These are phyloP conservation scores for Populus tomentosa DNA, from an alignment of 441 rosid genomes.

Conservation along the genomic window DNA sequence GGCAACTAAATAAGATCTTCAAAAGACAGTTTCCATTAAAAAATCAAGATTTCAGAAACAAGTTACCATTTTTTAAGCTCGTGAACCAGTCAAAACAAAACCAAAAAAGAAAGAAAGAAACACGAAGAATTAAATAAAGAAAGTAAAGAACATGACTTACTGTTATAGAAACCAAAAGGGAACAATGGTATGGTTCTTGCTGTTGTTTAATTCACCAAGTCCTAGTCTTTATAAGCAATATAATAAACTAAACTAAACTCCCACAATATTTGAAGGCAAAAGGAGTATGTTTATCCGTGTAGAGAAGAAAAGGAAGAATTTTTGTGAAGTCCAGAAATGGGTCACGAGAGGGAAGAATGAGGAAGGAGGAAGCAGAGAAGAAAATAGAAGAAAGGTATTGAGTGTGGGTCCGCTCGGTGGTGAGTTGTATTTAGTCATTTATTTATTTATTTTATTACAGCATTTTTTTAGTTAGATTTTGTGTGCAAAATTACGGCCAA, in stretches of 20 bases:
- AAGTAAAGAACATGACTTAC: slow-evolving; percentile 40
- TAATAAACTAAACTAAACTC: not conserved
- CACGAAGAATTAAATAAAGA: slow-evolving; percentile 8
- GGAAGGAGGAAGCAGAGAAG: not conserved
- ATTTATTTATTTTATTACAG: not conserved
- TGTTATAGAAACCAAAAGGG: slow-evolving; percentile 37
- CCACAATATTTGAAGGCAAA: not conserved
- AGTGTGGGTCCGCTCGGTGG: slow-evolving; percentile 19
- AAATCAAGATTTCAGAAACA: slow-evolving; percentile 3
- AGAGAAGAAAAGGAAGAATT: not conserved
- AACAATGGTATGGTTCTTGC: slow-evolving; percentile 17
- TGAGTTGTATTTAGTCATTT: not conserved
- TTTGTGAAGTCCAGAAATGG: slow-evolving; percentile 1
- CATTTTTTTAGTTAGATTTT: not conserved
- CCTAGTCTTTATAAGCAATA: slow-evolving; percentile 1
- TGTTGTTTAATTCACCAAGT: not conserved
- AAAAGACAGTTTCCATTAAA: not conserved
- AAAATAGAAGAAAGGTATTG: slow-evolving; percentile 17
- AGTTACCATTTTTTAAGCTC: slow-evolving; percentile 3
- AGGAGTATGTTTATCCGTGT: not conserved
- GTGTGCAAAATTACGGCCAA: not conserved
- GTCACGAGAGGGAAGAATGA: slow-evolving; percentile 6
- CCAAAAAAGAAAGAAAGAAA: not conserved
- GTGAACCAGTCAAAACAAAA: slow-evolving; percentile 3
- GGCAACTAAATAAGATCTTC: slow-evolving; percentile 9